Base-by-base conservation (phyloP, 2,329 filamentous ascomycete species). In the Fusarium sp. region DNA sequence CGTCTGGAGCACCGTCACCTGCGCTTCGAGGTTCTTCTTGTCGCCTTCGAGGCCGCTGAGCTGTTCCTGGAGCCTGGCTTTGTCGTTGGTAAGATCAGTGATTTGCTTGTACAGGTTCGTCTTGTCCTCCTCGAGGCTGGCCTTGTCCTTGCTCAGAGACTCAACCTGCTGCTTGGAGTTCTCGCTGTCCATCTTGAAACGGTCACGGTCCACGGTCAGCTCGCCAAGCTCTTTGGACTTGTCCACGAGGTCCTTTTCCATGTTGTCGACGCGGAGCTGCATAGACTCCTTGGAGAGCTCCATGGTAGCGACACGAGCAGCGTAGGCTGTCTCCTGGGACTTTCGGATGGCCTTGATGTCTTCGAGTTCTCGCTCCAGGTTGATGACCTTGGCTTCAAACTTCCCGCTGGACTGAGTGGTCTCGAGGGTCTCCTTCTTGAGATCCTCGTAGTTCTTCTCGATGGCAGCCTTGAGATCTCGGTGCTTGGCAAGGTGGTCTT, bases 231-330 rank as follows among this genome's bases (percentile, higher is more conserved):
- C 66, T 24, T 61, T 65, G 4, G 70, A 49, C 39, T 64, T 70
- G 2, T 69, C 59, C 4, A 70, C 32, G 6, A 72, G 58, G 19
- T 72, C 70, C 7, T 45, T 45, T 40, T 72, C 65, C 32, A 72
- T 65, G 8, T 64, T 63, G 19, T 57, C 58, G 25, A 67, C 57
- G 1, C 69, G 67, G 60, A 70, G 67, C 35, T 71, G 60, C 49
- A 71, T 48, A 1, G 70, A 64, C 46, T 72, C 70, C 43, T 71
- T 64, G 9, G 70, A 71, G 29, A 72, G 71, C 44, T 72, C 70
- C 28, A 72, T 60, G 5, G 61, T 65, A 2, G 70, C 62, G 8
- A 72, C 65, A 10, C 65, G 70, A 8, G 70, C 69, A 25, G 53
- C 61, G 6, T 70, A 72, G 10, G 70, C 64, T 1, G 58, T 70